Conservation (phyloP, 108 stramenopile genomes). For the Skeletonema potamos region DNA sequence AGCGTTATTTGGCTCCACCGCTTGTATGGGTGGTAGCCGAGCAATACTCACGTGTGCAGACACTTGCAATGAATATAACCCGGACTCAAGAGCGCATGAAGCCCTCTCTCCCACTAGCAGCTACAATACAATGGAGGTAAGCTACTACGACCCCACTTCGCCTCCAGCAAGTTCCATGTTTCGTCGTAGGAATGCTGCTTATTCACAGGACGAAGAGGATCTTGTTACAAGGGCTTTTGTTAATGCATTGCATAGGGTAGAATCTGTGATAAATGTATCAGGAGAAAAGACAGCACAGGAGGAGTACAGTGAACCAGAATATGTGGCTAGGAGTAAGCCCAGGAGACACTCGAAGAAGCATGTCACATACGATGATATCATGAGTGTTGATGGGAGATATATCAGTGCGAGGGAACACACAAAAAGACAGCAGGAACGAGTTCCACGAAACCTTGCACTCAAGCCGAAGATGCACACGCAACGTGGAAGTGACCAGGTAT, state of each 20-base stretch:
- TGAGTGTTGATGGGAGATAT: conserved; percentile 2
- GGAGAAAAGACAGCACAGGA: not conserved
- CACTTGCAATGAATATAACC: not conserved
- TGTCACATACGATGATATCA: not conserved
- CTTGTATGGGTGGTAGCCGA: not conserved
- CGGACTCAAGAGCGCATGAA: not conserved
- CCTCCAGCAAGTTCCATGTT: not conserved
- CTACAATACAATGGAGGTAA: not conserved
- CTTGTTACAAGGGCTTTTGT: not conserved
- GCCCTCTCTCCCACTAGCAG: not conserved
- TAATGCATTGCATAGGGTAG: not conserved
- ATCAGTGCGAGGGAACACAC: not conserved
- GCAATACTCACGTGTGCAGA: not conserved
- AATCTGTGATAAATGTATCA: not conserved
- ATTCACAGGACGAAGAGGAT: not conserved
- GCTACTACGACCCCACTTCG: not conserved
- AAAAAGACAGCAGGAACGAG: not conserved
- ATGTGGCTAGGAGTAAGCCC: not conserved
- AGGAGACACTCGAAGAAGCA: not conserved
- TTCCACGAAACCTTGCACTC: not conserved
- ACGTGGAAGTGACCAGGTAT: not conserved
- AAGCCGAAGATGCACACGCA: not conserved
- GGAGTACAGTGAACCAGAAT: too few relatives aligned
- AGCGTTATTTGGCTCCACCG: not conserved
- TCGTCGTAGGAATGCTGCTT: not conserved